phyloP scores from a whole-genome alignment of 2,329 filamentous ascomycete genomes.

The Zarea fungicola region DNA sequence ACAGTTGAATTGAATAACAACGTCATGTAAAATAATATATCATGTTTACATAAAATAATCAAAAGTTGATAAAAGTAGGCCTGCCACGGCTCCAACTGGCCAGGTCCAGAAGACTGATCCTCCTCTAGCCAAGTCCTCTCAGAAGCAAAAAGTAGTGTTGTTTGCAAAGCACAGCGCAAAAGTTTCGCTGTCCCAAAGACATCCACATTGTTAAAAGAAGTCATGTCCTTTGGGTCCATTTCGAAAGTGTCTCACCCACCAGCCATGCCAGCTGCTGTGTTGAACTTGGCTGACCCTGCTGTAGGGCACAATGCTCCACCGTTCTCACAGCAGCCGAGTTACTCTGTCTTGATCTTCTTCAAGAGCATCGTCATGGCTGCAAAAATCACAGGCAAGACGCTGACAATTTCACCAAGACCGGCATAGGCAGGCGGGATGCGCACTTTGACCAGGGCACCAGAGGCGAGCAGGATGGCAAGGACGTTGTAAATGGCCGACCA shows the following conservation, averaged over 20 bases:
- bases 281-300: conserved; percentile 1
- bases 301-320: neutral
- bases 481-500: conserved; percentile 61
- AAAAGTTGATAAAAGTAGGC: neutral
- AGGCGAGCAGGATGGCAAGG: conserved; percentile 54
- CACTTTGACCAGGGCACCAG: conserved; percentile 50
- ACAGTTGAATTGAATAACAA: too few relatives aligned
- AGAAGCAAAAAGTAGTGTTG: too few relatives aligned
- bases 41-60: neutral
- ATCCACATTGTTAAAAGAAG: neutral
- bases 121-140: neutral
- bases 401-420: conserved; percentile 60
- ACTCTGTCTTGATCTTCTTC: conserved; percentile 15
- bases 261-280: conserved; percentile 6
- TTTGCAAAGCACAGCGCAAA: neutral
- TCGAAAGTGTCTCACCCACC: too few relatives aligned
- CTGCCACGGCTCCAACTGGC: neutral
- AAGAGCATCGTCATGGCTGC: conserved; percentile 26
- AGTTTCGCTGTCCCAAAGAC: neutral
- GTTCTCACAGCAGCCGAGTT: neutral
- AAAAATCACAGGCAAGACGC: conserved; percentile 56
- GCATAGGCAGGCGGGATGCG: conserved; percentile 47
- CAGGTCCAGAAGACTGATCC: neutral
- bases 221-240: neutral
- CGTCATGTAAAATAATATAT: neutral